A percentile compares a stretch with the other conserved stretches of the same genome.
phyloP scores from a whole-genome alignment of 2,329 filamentous ascomycete genomes.

The Cryoendolithus antarcticus region DNA sequence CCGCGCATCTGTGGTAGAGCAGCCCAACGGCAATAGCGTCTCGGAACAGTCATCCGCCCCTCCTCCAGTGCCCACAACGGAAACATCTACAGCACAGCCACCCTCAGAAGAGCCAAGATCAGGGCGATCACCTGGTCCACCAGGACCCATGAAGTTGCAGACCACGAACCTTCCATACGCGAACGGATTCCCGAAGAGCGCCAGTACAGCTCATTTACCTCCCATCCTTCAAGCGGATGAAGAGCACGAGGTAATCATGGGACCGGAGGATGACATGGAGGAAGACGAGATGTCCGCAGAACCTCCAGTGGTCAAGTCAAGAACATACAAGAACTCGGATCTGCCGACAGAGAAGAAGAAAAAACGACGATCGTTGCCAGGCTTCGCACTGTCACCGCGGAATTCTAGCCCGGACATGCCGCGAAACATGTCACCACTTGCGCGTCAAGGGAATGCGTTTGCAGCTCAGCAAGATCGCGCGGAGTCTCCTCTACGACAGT shows the following conservation, averaged over 20 bases:
- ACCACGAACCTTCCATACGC: constrained; percentile 2
- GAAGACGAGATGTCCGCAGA: too few relatives aligned
- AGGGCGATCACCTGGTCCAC: not conserved
- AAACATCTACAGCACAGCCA: too few relatives aligned
- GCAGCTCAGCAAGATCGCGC: not conserved
- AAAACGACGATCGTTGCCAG: not conserved
- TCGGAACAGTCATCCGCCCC: too few relatives aligned
- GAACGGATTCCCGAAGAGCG: constrained; percentile 2
- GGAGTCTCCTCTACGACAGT: not conserved
- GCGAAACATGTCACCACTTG: not conserved
- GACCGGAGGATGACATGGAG: constrained; percentile 1
- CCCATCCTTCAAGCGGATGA: constrained; percentile 3
- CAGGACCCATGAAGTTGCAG: not conserved
- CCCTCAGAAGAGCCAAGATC: not conserved
- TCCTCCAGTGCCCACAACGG: too few relatives aligned
- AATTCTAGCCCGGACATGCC: not conserved
- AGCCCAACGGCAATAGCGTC: too few relatives aligned
- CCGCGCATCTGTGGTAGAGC: too few relatives aligned
- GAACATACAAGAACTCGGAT: too few relatives aligned
- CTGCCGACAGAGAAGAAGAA: not conserved
- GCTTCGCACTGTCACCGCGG: not conserved
- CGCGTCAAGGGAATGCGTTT: not conserved
- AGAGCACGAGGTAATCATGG: constrained; percentile 5
- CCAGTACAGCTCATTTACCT: not conserved
- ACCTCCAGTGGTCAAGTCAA: too few relatives aligned